Evolutionary conservation across 1,284 basidiomycete genomes (phyloP).

Genomic region (Vanrija pseudolonga): DNA sequence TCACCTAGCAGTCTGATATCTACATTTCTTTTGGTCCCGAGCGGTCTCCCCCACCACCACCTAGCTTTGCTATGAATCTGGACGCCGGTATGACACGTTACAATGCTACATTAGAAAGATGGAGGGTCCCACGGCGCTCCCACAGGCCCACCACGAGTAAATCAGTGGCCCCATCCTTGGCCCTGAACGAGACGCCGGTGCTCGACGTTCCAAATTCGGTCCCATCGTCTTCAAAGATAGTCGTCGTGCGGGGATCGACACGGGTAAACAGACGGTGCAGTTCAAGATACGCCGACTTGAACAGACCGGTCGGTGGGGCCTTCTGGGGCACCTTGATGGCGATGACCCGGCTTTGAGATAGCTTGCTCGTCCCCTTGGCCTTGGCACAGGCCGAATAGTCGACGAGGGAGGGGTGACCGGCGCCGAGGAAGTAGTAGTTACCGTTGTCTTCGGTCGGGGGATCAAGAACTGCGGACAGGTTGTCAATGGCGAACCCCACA

Average conservation of each 20-base stretch:
- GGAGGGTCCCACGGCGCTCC: neutral
- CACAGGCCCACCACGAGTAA: slow-evolving; percentile 1
- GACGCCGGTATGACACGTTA: too few species aligned
- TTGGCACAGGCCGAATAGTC: neutral
- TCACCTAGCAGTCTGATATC: too few species aligned
- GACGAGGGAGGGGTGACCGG: slow-evolving; percentile 3
- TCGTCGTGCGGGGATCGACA: slow-evolving; percentile 1
- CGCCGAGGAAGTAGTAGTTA: slow-evolving; percentile 7
- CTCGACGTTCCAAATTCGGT: neutral
- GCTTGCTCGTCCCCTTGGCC: neutral
- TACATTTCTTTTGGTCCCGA: too few species aligned
- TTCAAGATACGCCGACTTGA: neutral
- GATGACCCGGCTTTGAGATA: neutral
- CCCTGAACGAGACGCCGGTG: slow-evolving; percentile 1
- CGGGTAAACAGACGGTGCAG: slow-evolving; percentile 2
- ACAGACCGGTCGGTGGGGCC: neutral
- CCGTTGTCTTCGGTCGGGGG: neutral
- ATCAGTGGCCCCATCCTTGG: neutral
- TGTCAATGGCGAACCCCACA: slow-evolving; percentile 6
- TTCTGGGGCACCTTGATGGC: neutral
- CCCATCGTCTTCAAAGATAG: slow-evolving; percentile 8
- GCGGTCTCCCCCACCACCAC: too few species aligned
- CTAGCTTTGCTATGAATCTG: too few species aligned
- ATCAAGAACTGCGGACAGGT: slow-evolving; percentile 3
- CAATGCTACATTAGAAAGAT: too few species aligned